Evolutionary conservation across 352 stramenopile species (phyloP), one percentile per base, ranked within the genome.

Genomic region (Pythium dissimile): DNA sequence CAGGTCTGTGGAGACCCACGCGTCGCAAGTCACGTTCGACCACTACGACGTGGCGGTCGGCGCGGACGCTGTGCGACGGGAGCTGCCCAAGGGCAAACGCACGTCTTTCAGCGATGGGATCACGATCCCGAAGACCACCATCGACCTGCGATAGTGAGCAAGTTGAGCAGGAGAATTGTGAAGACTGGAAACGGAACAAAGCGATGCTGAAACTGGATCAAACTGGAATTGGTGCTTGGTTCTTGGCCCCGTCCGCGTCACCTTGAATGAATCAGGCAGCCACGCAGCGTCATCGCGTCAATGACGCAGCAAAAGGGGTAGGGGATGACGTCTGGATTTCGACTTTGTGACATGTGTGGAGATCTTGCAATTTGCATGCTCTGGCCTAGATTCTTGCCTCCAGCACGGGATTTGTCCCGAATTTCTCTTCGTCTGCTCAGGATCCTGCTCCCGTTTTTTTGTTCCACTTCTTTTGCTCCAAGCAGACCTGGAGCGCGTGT

Each of bases 11-110:
- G 82, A 77, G 49, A 79, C 75, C 24, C 77, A 85, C 45, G 71
- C 78, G 43, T 92, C 82, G 23, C 75, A 62, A 24, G 74, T 89
- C 21, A 75, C 75, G n/a, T 54, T 88, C 6, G 77, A 92, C 49
- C 82, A 89, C 39, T 89, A 92, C 69, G 66, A 85, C 56, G 67
- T 89, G 18, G 82, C 86, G 53, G 69, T 59, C 3, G 80, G 73
- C 0, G 27, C 62, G 0, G 77, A 82, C 18, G 63, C 70, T 3
- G 45, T 88, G 31, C 62, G 66, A 13, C 63, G 63, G 21, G 82
- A 92, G 62, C 51, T 86, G 8, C 77, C 77, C 0, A 71, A 72
- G 39, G 82, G 79, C 49, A 89, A 89, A 62, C 79, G 77, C 27
- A 89, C 80, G 9, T 75, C 72, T 50, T 89, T 91, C 63, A 61